Evolutionary conservation across 2,329 filamentous ascomycete species (phyloP), one percentile per base, ranked within the genome.

Genomic region (Cordyceps cateniannulata): DNA sequence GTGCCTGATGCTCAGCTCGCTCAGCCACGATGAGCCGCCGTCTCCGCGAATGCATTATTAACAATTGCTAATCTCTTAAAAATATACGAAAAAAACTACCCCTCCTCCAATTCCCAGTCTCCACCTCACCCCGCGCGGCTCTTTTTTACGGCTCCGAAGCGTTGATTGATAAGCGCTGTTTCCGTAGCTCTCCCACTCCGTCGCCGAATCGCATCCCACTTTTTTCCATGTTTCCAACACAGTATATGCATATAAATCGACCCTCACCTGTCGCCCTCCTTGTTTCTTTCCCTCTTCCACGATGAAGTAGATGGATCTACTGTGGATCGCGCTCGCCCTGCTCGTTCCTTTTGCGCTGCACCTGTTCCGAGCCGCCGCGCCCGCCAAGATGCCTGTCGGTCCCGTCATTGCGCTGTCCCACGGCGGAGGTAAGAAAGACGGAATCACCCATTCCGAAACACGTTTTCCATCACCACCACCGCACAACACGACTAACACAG

Each of bases 391-490:
- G 77, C 63, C 73, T 20, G 67, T 78, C 53, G 78, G 71, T 8
- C 76, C 78, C 14, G 75, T 79, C 10, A 70, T 81, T 65, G 77
- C 76, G n/a, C 70, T 81, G 22, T 78, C 78, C n/a, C 79, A 81
- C 63, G 79, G 79, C 44, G 79, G 79, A 67, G 77, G 77, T 77
- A 67, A 42, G 38, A 16, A 42, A 42, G 12, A 14, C 60, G 70
- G 65, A 52, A 59, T 1, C 27, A 22, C 38, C 29, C 16, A 53
- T 32, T 18, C 24, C 35, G 48, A 38, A 29, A 14, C 27, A n/a
- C n/a, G n/a, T n/a, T n/a, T 3, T 5, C n/a, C 49, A 24, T 22
- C 16, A 8, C 8, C 12, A 16, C 47, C 27, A 20, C 27, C n/a
- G n/a, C n/a, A n/a, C n/a, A n/a, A n/a, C n/a, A n/a, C n/a, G n/a